These are phyloP conservation scores for Metschnikowia chrysomelidarum DNA, from an alignment of 805 yeast genomes.

Conservation along the genomic window DNA sequence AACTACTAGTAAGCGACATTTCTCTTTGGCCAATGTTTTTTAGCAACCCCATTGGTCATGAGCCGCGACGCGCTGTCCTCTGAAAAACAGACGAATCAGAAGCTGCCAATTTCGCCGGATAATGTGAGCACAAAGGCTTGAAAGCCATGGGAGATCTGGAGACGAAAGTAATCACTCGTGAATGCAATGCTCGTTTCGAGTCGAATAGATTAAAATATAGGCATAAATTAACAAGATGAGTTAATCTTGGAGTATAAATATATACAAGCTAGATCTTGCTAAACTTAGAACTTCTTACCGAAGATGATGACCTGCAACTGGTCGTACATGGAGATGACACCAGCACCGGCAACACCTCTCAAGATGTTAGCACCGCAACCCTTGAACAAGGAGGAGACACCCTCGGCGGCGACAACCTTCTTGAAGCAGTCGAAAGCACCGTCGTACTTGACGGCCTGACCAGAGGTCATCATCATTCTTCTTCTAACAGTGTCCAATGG, in stretches of 20 bases:
- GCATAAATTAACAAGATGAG: slow-evolving; percentile 14
- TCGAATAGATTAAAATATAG: too few relatives aligned
- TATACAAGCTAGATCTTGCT: slow-evolving; percentile 18
- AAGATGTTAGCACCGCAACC: slow-evolving; percentile 99
- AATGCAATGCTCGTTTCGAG: too few relatives aligned
- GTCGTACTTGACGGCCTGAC: slow-evolving; percentile 95
- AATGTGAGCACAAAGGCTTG: background rate
- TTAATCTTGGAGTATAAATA: slow-evolving; percentile 19
- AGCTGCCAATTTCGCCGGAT: slow-evolving; percentile 2
- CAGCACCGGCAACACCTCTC: slow-evolving; percentile 99
- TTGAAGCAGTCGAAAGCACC: slow-evolving; percentile 93
- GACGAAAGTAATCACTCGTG: too few relatives aligned
- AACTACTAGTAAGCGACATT: slow-evolving; percentile 1
- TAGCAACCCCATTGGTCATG: too few relatives aligned
- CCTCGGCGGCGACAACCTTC: slow-evolving; percentile 94
- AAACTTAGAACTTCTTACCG: slow-evolving; percentile 80
- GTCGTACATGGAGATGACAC: slow-evolving; percentile 97
- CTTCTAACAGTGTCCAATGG: slow-evolving; percentile 99
- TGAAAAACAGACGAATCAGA: slow-evolving; percentile 7
- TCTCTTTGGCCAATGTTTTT: background rate
- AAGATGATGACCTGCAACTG: slow-evolving; percentile 91
- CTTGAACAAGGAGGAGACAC: slow-evolving; percentile 90
- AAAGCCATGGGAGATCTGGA: background rate
- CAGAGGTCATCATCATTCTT: slow-evolving; percentile 99
- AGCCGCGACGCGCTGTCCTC: background rate